Evolutionary conservation across 2,329 filamentous ascomycete genomes (phyloP).

Genomic region (Amauroascus niger): DNA sequence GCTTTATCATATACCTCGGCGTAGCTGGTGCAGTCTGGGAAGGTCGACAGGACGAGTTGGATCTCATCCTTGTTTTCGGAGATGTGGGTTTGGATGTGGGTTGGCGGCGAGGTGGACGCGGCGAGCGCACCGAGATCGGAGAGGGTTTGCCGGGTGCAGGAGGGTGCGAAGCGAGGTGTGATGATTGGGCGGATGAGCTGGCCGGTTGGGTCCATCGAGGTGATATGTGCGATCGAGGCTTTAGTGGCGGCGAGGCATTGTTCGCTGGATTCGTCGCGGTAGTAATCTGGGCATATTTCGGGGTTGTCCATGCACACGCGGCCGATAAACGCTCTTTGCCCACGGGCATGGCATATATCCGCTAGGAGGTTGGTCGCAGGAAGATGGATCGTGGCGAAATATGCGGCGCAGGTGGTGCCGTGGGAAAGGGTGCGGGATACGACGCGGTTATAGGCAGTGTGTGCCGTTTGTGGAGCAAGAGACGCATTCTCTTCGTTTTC

Average conservation of each 20-base stretch:
- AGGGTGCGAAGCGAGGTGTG: conserved; percentile 57
- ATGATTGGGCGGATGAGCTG: conserved; percentile 65
- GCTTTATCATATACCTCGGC: conserved; percentile 67
- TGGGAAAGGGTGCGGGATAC: conserved; percentile 73
- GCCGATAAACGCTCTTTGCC: conserved; percentile 84
- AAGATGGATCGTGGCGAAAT: conserved; percentile 85
- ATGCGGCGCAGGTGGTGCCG: conserved; percentile 89
- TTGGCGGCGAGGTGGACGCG: conserved; percentile 50
- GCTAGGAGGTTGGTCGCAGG: conserved; percentile 83
- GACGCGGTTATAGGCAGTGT: conserved; percentile 61
- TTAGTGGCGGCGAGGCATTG: conserved; percentile 49
- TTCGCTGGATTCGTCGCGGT: conserved; percentile 61
- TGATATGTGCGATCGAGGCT: conserved; percentile 56
- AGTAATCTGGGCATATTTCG: conserved; percentile 60
- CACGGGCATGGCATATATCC: conserved; percentile 64
- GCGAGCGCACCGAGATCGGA: conserved; percentile 55
- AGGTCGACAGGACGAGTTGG: conserved; percentile 57
- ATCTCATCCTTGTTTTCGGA: conserved; percentile 73
- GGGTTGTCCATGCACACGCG: conserved; percentile 86
- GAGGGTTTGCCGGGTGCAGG: conserved; percentile 49
- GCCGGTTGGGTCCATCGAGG: conserved; percentile 53
- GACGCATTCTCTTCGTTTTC: conserved; percentile 24
- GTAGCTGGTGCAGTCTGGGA: conserved; percentile 57
- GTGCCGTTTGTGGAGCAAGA: conserved; percentile 23
- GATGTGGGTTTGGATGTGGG: conserved; percentile 71